Percentiles rank a stretch among this genome's conserved stretches.
Conservation (phyloP, 441 rosid genomes). For the Oxalis stricta region DNA sequence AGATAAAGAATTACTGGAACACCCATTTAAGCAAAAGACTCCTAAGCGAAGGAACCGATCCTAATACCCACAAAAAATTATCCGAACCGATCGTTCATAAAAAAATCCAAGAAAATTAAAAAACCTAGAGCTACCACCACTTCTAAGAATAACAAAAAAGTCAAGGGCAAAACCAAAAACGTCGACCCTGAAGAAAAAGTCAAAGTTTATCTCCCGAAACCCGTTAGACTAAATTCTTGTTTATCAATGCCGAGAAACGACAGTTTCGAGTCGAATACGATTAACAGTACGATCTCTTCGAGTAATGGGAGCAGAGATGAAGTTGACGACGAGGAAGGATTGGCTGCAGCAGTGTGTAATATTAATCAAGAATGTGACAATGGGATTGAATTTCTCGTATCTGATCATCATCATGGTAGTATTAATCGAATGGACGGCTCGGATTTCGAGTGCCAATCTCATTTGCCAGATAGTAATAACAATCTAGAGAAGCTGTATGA, state of each 20-base stretch:
- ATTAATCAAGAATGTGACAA: background rate
- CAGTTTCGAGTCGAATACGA: constrained; percentile 15
- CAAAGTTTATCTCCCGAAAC: constrained; percentile 34
- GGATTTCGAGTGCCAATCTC: constrained; percentile 17
- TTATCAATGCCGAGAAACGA: constrained; percentile 21
- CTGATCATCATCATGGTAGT: constrained; percentile 11
- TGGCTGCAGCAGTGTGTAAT: background rate
- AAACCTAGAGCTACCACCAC: background rate
- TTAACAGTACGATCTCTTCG: constrained; percentile 3
- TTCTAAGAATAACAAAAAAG: background rate
- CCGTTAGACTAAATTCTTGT: constrained; percentile 22
- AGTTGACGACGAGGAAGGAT: constrained; percentile 3
- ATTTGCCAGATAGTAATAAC: constrained; percentile 2
- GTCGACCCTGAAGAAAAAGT: constrained; percentile 12
- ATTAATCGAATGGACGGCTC: constrained; percentile 10
- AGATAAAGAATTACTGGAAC: constrained; percentile 63
- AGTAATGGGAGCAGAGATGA: too few relatives aligned
- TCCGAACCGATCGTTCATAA: background rate
- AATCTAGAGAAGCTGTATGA: constrained; percentile 30
- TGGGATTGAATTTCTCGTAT: constrained; percentile 11
- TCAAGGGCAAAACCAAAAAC: background rate
- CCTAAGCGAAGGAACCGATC: constrained; percentile 24
- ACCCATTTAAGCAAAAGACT: constrained; percentile 35
- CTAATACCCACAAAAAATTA: constrained; percentile 21
- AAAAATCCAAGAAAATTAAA: constrained; percentile 3